phyloP scores from a whole-genome alignment of 345 rosid species.

The Cardamine resedifolia region DNA sequence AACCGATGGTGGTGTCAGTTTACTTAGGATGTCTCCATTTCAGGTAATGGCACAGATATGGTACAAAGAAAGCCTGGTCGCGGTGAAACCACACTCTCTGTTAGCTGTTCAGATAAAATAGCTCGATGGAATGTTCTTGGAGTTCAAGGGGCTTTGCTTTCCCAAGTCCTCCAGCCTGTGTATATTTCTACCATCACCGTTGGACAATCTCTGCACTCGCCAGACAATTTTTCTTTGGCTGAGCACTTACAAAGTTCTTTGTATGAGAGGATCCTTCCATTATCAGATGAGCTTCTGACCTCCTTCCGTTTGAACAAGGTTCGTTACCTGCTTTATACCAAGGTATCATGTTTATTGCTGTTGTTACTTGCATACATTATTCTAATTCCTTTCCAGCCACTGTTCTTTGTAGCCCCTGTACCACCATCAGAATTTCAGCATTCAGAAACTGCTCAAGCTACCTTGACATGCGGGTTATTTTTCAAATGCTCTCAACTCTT shows the following conservation, averaged over 20 bases:
- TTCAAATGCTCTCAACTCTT: slow-evolving; percentile 20
- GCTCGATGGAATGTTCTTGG: slow-evolving; percentile 92
- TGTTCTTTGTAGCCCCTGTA: slow-evolving; percentile 59
- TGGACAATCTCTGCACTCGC: slow-evolving; percentile 51
- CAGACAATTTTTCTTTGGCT: slow-evolving; percentile 44
- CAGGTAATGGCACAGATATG: slow-evolving; percentile 48
- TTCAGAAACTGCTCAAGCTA: slow-evolving; percentile 70
- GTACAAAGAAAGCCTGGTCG: slow-evolving; percentile 98
- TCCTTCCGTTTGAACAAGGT: slow-evolving; percentile 71
- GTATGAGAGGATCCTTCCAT: slow-evolving; percentile 49
- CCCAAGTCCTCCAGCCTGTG: slow-evolving; percentile 62
- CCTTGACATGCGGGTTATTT: slow-evolving; percentile 88
- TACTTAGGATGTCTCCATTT: slow-evolving; percentile 21
- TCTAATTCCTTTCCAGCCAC: slow-evolving; percentile 56
- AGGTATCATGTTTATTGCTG: background rate
- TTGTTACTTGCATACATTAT: slow-evolving; percentile 15
- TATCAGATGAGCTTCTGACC: slow-evolving; percentile 42
- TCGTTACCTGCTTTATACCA: slow-evolving; percentile 28
- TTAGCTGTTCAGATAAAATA: slow-evolving; percentile 91
- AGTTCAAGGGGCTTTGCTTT: slow-evolving; percentile 91
- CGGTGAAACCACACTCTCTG: slow-evolving; percentile 85
- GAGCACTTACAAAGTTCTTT: slow-evolving; percentile 57
- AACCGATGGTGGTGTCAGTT: background rate
- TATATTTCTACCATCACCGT: slow-evolving; percentile 74
- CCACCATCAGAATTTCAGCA: slow-evolving; percentile 86